These are phyloP conservation scores for Ophiocordyceps robertsii DNA, from an alignment of 2,329 filamentous ascomycete species.

Conservation along the genomic window DNA sequence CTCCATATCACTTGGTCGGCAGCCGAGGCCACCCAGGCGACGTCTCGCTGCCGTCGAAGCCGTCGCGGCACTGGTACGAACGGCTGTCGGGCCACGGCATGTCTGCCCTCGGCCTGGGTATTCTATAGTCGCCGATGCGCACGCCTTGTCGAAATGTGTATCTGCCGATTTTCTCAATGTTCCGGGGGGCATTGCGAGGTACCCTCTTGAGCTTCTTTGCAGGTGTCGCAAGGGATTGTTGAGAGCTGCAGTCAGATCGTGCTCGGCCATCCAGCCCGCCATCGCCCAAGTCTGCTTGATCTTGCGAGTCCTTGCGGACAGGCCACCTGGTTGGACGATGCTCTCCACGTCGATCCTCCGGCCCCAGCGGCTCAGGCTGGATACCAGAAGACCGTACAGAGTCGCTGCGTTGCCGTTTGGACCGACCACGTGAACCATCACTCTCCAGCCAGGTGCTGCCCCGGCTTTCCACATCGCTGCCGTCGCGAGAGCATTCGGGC, in stretches of 20 bases:
- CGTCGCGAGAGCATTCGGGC: background rate
- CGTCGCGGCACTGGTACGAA: constrained; percentile 17
- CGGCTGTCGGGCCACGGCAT: constrained; percentile 1
- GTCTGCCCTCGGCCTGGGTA: constrained; percentile 5
- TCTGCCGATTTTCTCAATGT: constrained; percentile 11
- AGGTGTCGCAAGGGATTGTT: background rate
- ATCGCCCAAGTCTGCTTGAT: too few species aligned
- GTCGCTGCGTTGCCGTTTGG: too few species aligned
- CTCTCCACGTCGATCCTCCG: too few species aligned
- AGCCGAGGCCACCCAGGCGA: constrained; percentile 5
- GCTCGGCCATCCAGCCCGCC: background rate
- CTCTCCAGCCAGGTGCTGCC: too few species aligned
- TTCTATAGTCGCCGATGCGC: constrained; percentile 14
- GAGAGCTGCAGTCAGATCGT: background rate
- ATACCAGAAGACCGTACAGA: too few species aligned
- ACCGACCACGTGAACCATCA: too few species aligned
- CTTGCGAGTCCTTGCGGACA: too few species aligned
- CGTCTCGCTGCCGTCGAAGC: constrained; percentile 12
- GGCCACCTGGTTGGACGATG: too few species aligned
- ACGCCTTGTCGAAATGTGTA: constrained; percentile 15
- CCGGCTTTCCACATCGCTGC: background rate
- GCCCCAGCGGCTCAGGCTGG: too few species aligned
- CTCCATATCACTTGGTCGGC: constrained; percentile 3
- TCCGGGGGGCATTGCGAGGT: constrained; percentile 12
- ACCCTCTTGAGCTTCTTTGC: constrained; percentile 9